phyloP scores from a whole-genome alignment of 306 rosid genomes.

The Cucurbita maxima region DNA sequence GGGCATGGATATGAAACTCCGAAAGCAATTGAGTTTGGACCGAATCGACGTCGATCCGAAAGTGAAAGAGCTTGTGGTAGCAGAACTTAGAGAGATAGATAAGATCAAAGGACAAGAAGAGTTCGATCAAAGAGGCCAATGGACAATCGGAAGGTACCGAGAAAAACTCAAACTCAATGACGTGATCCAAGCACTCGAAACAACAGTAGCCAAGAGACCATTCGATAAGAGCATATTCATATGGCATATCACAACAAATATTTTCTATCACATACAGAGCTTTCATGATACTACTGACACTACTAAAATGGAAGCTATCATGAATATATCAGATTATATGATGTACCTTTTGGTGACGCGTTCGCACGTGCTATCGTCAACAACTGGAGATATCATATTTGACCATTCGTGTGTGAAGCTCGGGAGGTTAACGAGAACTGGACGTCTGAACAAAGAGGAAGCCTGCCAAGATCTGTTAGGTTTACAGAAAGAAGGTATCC shows the following conservation, averaged over 20 bases:
- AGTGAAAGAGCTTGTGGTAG: constrained; percentile 21
- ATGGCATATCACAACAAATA: constrained; percentile 69
- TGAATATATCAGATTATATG: constrained; percentile 45
- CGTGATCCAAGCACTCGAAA: not conserved
- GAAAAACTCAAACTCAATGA: constrained; percentile 22
- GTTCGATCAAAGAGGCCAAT: constrained; percentile 31
- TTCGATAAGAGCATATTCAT: constrained; percentile 47
- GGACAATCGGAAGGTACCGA: constrained; percentile 31
- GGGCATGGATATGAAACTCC: constrained; percentile 19
- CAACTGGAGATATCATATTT: constrained; percentile 28
- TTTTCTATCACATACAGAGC: constrained; percentile 22
- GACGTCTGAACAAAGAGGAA: constrained; percentile 20
- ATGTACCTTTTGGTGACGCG: constrained; percentile 40
- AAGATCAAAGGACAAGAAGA: constrained; percentile 22
- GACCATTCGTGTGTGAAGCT: constrained; percentile 28
- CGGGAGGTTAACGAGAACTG: constrained; percentile 10
- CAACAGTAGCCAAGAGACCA: constrained; percentile 13
- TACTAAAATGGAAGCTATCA: constrained; percentile 4
- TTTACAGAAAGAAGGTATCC: constrained; percentile 9
- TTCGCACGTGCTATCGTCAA: constrained; percentile 35
- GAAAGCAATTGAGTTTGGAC: constrained; percentile 14
- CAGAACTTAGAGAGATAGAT: constrained; percentile 28
- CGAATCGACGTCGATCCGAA: constrained; percentile 10
- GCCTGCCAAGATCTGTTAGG: constrained; percentile 19
- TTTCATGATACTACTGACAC: not conserved